Base-by-base conservation (phyloP, 495 filamentous ascomycete species). In the Talaromyces ruber region DNA sequence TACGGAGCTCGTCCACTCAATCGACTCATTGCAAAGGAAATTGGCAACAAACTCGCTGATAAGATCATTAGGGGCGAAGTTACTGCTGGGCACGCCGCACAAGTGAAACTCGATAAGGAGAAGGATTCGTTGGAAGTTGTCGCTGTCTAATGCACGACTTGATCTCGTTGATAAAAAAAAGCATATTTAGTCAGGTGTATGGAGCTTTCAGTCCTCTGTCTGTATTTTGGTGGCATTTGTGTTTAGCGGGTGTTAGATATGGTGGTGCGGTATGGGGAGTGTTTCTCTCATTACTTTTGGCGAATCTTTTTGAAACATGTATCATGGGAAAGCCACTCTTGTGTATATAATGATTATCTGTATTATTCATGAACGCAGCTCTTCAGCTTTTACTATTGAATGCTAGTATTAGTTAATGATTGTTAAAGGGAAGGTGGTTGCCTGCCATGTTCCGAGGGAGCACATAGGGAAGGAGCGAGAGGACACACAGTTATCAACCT, bases 1-100 rank as follows among this genome's bases (percentile, higher is more conserved):
- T 98, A 90, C 71, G 94, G 95, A 62, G 94, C 94, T 22, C 81
- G 95, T n/a, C 94, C 94, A 28, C 80, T 98, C 34, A 98, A 98
- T 70, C 81, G 95, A 29, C 80, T 97, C 16, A 96, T 98, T 60
- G 81, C 86, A 7, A 97, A 89, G 68, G 81, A 95, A 71, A 87
- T 98, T 62, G 89, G 90, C 55, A 97, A 96, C 75, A 81, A 84
- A 5, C 79, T 98, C 28, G 94, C 95, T 0, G 92, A 95, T 65
- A 88, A 86, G 78, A 93, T 98, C 65, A 97, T 97, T 62, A 80
- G 90, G 39, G 94, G 94, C 11, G 80, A 92, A 70, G 75, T 98
- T 37, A 87, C 84, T 70, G 81, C 72, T 32, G 93, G 91, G 1
- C 88, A 96, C 64, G 77, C 74, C 6, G 92, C 89, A 16, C 75